phyloP scores from a whole-genome alignment of 73 alveolate species.

The Halteria grandinella region DNA sequence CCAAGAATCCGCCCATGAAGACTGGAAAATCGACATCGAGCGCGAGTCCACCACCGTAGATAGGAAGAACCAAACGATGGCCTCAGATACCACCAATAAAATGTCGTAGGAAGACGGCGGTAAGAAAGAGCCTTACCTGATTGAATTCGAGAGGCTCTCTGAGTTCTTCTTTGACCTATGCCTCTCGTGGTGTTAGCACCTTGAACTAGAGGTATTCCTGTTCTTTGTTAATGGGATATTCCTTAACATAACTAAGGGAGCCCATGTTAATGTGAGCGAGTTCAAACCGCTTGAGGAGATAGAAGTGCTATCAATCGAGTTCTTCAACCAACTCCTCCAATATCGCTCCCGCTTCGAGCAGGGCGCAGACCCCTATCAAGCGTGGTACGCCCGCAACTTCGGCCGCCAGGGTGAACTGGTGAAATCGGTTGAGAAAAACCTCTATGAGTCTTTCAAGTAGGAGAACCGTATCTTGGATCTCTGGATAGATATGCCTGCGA shows the following conservation, averaged over 20 bases:
- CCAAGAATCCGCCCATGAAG: constrained; percentile 62
- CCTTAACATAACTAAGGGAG: constrained; percentile 68
- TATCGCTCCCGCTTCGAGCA: constrained; percentile 59
- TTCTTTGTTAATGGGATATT: constrained; percentile 72
- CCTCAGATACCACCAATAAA: not conserved
- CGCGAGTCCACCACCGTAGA: constrained; percentile 47
- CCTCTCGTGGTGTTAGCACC: constrained; percentile 75
- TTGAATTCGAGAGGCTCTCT: constrained; percentile 68
- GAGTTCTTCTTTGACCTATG: constrained; percentile 77
- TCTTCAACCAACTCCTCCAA: constrained; percentile 59
- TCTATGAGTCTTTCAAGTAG: constrained; percentile 43
- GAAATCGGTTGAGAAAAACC: constrained; percentile 34
- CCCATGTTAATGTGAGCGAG: constrained; percentile 58
- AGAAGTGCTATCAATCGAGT: constrained; percentile 67
- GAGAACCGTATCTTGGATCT: constrained; percentile 67
- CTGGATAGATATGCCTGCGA: constrained; percentile 68
- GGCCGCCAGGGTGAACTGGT: constrained; percentile 42
- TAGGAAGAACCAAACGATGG: not conserved
- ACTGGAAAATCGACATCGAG: constrained; percentile 78
- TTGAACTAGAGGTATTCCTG: constrained; percentile 69
- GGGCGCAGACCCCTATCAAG: constrained; percentile 19
- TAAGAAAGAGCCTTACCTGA: constrained; percentile 17
- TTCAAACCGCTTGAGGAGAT: constrained; percentile 60
- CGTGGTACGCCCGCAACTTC: constrained; percentile 68
- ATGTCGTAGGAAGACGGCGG: not conserved